Conservation (phyloP, 1,284 basidiomycete genomes). For the Phylloboletellus chloephorus region DNA sequence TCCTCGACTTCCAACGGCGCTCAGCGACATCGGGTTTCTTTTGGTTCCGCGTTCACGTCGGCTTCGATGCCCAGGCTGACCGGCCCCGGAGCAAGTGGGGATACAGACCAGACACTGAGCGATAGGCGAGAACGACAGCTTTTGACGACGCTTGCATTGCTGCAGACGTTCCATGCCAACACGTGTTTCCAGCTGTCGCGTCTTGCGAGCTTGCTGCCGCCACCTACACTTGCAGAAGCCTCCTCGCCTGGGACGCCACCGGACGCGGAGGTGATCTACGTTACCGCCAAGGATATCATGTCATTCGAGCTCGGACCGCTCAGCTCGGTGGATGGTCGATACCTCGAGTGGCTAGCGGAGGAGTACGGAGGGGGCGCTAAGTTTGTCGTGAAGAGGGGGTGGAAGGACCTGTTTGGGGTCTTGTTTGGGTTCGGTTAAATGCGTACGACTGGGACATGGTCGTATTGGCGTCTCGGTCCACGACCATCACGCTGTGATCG, state of each 20-base stretch:
- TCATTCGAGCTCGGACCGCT: slow-evolving; percentile 67
- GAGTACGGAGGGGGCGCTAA: slow-evolving; percentile 52
- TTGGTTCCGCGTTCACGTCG: slow-evolving; percentile 20
- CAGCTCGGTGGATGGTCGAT: slow-evolving; percentile 60
- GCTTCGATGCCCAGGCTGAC: slow-evolving; percentile 18
- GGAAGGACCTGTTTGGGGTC: slow-evolving; percentile 45
- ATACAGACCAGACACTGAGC: slow-evolving; percentile 15
- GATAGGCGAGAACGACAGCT: slow-evolving; percentile 43
- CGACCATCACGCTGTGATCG: background rate
- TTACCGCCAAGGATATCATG: slow-evolving; percentile 56
- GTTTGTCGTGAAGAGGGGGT: slow-evolving; percentile 42
- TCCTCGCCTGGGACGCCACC: slow-evolving; percentile 3
- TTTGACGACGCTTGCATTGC: slow-evolving; percentile 57
- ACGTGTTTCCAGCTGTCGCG: slow-evolving; percentile 61
- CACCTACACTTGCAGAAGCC: slow-evolving; percentile 7
- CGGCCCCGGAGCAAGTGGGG: slow-evolving; percentile 8
- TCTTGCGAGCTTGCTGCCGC: slow-evolving; percentile 44
- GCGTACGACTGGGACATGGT: too few species aligned
- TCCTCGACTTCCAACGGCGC: slow-evolving; percentile 25
- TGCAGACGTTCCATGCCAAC: slow-evolving; percentile 70
- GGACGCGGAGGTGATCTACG: slow-evolving; percentile 20
- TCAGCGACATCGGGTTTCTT: slow-evolving; percentile 31
- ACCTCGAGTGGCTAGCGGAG: slow-evolving; percentile 67
- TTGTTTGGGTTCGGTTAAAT: slow-evolving; percentile 39
- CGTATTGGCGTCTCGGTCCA: too few species aligned